Conservation (phyloP, 495 filamentous ascomycete genomes). For the Annulohypoxylon maeteangense region DNA sequence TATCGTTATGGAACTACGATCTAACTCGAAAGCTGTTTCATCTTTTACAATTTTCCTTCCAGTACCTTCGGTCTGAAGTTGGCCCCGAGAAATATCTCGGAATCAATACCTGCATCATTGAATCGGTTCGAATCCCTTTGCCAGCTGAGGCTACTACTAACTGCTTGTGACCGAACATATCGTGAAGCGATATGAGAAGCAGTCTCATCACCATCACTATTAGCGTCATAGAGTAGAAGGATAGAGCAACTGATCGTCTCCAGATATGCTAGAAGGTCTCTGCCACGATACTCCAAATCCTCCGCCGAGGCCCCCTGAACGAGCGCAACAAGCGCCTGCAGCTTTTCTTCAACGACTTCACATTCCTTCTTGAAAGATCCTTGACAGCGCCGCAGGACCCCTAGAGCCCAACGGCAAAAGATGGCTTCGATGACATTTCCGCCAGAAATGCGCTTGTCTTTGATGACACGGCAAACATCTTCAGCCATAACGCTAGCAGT, state of each 20-base stretch:
- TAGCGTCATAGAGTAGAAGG: not conserved
- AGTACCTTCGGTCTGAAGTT: not conserved
- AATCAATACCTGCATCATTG: not conserved
- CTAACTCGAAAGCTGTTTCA: too few species aligned
- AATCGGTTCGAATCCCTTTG: not conserved
- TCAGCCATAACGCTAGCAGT: not conserved
- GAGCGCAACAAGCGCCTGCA: not conserved
- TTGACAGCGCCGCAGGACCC: not conserved
- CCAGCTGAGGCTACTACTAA: not conserved
- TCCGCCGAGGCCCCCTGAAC: not conserved
- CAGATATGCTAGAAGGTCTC: not conserved
- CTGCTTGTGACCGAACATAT: not conserved
- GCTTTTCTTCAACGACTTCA: not conserved
- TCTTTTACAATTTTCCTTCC: not conserved
- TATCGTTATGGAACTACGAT: not conserved
- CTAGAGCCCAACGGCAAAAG: not conserved
- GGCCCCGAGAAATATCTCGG: not conserved
- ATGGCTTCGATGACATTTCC: not conserved
- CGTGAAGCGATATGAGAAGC: not conserved
- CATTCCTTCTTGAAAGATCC: not conserved
- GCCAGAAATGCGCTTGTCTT: not conserved
- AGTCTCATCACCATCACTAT: not conserved
- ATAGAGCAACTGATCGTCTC: not conserved
- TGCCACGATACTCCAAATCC: not conserved
- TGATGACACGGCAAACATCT: not conserved